Evolutionary conservation across 176 grass and related monocot genomes (phyloP), one percentile per base, ranked within the genome.

Genomic region (Rhynchospora pubera): DNA sequence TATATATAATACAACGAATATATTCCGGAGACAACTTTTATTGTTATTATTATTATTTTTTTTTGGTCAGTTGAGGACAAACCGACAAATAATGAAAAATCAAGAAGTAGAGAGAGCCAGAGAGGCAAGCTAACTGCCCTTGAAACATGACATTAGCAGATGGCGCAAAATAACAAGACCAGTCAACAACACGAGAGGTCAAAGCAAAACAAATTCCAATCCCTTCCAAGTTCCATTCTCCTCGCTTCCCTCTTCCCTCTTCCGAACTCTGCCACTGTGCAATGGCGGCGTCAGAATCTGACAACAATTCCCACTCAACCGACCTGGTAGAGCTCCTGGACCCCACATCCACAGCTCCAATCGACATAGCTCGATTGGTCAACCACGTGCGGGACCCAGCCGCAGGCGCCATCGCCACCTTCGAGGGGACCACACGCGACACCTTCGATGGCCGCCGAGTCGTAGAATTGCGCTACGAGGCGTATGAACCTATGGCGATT

Each of bases 401-500:
- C 1, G 91, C 94, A 14, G 94, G 94, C 32, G 94, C 94, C 79
- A 92, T 97, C 86, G 91, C 94, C 7, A 97, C 94, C 43, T 97
- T 97, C 85, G 91, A 97, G 81, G 94, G 94, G 23, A 94, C 91
- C 16, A 94, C 94, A 4, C 90, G 91, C 42, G 90, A 92, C 91
- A 78, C 84, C 90, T 97, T 97, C 88, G 88, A 76, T 6, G 94
- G 91, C 63, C 77, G 86, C 79, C 91, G 90, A 28, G 94, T 94
- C 15, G 84, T 97, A 62, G 94, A 97, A 88, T 90, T 97, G 75
- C 88, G 90, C 0, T 94, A 97, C 86, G 94, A 97, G 86, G 94
- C 94, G 23, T 97, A 97, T 80, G 85, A 72, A 15, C 68, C 88
- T 43, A 97, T 97, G 94, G 94, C 94, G 34, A 80, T 87, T 15